These are phyloP conservation scores for Capsicum rhomboideum DNA, from an alignment of 257 asterid genomes.

Conservation along the genomic window DNA sequence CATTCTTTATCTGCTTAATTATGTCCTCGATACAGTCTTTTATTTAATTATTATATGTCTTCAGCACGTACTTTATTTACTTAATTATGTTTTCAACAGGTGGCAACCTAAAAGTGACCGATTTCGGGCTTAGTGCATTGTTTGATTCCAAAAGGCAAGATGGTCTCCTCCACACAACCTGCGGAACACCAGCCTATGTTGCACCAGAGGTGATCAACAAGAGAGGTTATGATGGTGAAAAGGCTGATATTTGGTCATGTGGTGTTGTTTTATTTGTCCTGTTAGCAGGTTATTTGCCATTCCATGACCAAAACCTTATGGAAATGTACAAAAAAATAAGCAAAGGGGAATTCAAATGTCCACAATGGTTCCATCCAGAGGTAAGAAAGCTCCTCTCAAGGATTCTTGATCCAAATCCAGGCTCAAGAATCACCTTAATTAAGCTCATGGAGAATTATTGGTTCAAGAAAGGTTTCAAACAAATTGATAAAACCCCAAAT, in stretches of 20 bases:
- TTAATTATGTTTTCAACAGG: background rate
- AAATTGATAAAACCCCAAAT: slow-evolving; percentile 12
- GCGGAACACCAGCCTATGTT: slow-evolving; percentile 94
- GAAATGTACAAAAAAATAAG: slow-evolving; percentile 67
- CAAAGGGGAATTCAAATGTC: slow-evolving; percentile 64
- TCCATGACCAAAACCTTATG: slow-evolving; percentile 70
- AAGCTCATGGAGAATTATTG: slow-evolving; percentile 75
- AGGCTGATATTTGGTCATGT: slow-evolving; percentile 92
- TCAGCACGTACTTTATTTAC: background rate
- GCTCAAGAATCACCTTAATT: slow-evolving; percentile 35
- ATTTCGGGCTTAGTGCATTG: slow-evolving; percentile 84
- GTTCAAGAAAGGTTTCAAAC: slow-evolving; percentile 62
- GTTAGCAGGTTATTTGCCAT: slow-evolving; percentile 81
- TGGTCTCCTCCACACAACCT: slow-evolving; percentile 85
- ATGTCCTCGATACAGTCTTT: no score
- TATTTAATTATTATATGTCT: background rate
- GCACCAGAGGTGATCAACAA: slow-evolving; percentile 85
- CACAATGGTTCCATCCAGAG: slow-evolving; percentile 81
- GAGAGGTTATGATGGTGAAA: slow-evolving; percentile 75
- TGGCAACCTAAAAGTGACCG: slow-evolving; percentile 66
- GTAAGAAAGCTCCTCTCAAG: slow-evolving; percentile 54
- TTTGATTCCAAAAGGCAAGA: slow-evolving; percentile 61
- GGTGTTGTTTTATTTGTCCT: slow-evolving; percentile 77
- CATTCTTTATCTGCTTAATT: background rate
- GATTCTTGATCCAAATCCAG: slow-evolving; percentile 73